These are phyloP conservation scores for Botrytis byssoidea DNA, from an alignment of 2,329 filamentous ascomycete genomes.

Conservation along the genomic window DNA sequence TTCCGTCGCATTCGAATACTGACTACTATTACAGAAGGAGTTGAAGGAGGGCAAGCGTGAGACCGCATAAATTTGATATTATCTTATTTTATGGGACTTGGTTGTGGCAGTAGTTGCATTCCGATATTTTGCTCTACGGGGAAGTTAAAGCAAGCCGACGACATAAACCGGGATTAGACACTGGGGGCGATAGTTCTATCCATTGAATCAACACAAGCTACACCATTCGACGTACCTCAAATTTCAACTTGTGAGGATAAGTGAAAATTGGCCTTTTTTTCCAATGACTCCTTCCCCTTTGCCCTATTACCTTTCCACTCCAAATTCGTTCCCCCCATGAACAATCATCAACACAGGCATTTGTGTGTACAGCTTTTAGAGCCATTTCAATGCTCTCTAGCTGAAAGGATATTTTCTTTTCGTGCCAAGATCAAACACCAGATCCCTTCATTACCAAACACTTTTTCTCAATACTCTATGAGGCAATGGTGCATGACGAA, in stretches of 20 bases:
- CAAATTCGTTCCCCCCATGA: slow-evolving; percentile 3
- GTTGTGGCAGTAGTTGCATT: slow-evolving; percentile 35
- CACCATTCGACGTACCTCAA: slow-evolving; percentile 18
- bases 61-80: slow-evolving; percentile 60
- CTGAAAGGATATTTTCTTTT: slow-evolving; percentile 48
- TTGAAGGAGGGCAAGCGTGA: slow-evolving; percentile 94
- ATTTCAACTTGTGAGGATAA: slow-evolving; percentile 4
- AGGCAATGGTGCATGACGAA: slow-evolving; percentile 63
- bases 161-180: slow-evolving; percentile 27
- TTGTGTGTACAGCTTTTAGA: slow-evolving; percentile 52
- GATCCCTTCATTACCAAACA: slow-evolving; percentile 65
- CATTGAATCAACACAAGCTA: slow-evolving; percentile 34
- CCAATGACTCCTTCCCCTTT: background rate
- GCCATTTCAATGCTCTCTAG: slow-evolving; percentile 44
- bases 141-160: slow-evolving; percentile 28
- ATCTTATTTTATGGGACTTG: slow-evolving; percentile 32
- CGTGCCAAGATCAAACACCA: slow-evolving; percentile 48
- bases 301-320: background rate
- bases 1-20: slow-evolving; percentile 23
- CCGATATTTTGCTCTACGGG: slow-evolving; percentile 31
- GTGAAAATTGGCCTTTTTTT: slow-evolving; percentile 7
- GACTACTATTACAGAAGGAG: slow-evolving; percentile 71
- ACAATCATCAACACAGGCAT: slow-evolving; percentile 41
- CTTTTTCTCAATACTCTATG: slow-evolving; percentile 48
- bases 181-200: slow-evolving; percentile 33